Base-by-base conservation (phyloP, 2,329 filamentous ascomycete genomes). In the Alternaria postmessia region DNA sequence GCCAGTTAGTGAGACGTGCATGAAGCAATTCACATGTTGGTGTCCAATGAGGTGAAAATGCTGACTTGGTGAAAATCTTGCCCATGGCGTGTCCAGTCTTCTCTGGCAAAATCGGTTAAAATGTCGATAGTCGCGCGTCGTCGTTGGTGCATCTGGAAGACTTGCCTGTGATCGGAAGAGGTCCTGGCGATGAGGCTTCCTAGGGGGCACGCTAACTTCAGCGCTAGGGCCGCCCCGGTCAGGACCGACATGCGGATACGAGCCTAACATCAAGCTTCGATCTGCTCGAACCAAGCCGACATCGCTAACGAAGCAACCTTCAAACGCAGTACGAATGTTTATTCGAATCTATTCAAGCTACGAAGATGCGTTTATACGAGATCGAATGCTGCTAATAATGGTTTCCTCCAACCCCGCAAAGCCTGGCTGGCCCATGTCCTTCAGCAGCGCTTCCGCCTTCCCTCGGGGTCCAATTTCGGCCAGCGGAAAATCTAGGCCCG, bases 361-460 rank as follows among this genome's bases (percentile, higher is more conserved):
- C 12, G 41, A 43, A 53, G 54, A 48, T 34, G 41, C 11, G 5
- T n/a, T 39, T 18, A 57, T 53, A 34, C 58, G 58, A n/a, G 58
- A 49, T 36, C 44, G n/a, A 18, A 62, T 51, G 11, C 51, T 59
- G n/a, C 51, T 51, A 26, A 34, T 28, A 22, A 62, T 59, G 16
- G 55, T 62, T 24, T 62, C 60, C 30, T 61, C 57, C 46, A 62
- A 26, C 12, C 56, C 47, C 42, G 22, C 34, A n/a, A 54, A 61
- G 1, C 60, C 60, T 26, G 46, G 41, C 32, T 28, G 51, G 14
- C 60, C 60, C 32, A 62, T 26, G 7, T 46, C 59, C 39, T 51
- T 48, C 49, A 58, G 24, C 28, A 59, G 48, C 24, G 54, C 54
- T 54, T 64, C 61, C 5, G 58, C 59, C 20, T 42, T 58, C 11